These are phyloP conservation scores for Fusarium nelsonii DNA, from an alignment of 2,329 filamentous ascomycete genomes.

Conservation along the genomic window DNA sequence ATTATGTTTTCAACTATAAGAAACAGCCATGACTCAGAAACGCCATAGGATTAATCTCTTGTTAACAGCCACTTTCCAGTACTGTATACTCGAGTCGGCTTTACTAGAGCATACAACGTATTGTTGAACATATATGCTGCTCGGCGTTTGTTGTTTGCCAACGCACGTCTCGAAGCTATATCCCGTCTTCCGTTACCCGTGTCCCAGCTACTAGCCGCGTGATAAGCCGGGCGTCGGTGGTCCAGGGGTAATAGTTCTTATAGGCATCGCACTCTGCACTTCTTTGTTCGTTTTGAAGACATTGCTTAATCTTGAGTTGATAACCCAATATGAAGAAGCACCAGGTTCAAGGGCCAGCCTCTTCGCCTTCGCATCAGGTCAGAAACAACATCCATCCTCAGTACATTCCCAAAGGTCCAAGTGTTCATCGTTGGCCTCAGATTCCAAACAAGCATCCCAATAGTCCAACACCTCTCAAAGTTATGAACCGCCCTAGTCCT, in stretches of 20 bases:
- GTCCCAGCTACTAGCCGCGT: constrained; percentile 27
- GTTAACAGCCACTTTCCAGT: neutral
- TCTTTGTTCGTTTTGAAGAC: neutral
- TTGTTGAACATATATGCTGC: constrained; percentile 5
- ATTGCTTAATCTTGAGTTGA: neutral
- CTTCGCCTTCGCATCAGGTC: constrained; percentile 3
- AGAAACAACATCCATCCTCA: constrained; percentile 11
- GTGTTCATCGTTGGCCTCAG: constrained; percentile 2
- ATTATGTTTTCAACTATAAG: constrained; percentile 2
- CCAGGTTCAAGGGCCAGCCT: neutral
- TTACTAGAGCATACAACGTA: neutral
- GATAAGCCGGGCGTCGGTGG: neutral
- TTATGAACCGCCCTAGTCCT: constrained; percentile 1
- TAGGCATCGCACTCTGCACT: constrained; percentile 10
- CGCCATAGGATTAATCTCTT: neutral
- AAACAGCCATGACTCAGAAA: neutral
- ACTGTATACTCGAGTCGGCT: constrained; percentile 7
- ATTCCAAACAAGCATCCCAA: neutral
- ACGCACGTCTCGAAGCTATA: constrained; percentile 33
- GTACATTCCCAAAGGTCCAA: neutral
- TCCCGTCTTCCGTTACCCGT: constrained; percentile 39
- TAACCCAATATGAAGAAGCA: constrained; percentile 1
- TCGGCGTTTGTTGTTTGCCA: constrained; percentile 31
- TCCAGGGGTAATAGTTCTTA: constrained; percentile 1
- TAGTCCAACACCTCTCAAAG: neutral